phyloP scores from a whole-genome alignment of 2,329 filamentous ascomycete genomes.

The Sporothrix globosa region DNA sequence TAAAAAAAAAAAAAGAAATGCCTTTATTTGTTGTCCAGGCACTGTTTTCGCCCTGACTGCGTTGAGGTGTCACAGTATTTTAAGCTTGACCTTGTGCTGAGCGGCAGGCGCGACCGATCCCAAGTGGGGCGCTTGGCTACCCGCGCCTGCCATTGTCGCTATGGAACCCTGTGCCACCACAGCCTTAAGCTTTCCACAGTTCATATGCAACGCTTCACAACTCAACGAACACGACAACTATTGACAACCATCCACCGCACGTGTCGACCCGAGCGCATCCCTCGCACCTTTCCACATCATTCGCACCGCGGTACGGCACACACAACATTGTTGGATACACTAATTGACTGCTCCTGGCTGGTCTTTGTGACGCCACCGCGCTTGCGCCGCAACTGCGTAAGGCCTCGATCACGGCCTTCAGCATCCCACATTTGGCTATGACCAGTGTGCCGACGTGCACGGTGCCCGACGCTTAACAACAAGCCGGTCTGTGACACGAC shows the following conservation, averaged over 20 bases:
- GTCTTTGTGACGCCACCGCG: neutral
- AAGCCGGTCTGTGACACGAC: neutral
- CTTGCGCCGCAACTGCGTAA: neutral
- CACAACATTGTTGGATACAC: too few relatives aligned
- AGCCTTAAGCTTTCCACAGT: neutral
- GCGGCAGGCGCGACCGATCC: neutral
- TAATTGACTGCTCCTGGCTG: neutral
- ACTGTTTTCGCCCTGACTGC: too few relatives aligned
- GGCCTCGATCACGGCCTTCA: constrained; percentile 8
- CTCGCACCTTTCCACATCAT: neutral
- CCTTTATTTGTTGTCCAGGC: too few relatives aligned
- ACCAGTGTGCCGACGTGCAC: neutral
- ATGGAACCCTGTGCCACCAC: neutral
- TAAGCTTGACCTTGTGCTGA: neutral
- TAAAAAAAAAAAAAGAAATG: too few relatives aligned
- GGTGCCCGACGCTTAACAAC: neutral
- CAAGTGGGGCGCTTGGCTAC: constrained; percentile 13
- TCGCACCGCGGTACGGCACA: neutral
- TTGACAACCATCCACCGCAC: neutral
- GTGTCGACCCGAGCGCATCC: neutral
- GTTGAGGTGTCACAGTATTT: neutral
- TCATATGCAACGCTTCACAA: neutral
- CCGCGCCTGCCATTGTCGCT: constrained; percentile 8
- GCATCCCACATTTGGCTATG: neutral
- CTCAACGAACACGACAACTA: neutral